Evolutionary conservation across 306 rosid species (phyloP).

Genomic region (Begonia peltatifolia): DNA sequence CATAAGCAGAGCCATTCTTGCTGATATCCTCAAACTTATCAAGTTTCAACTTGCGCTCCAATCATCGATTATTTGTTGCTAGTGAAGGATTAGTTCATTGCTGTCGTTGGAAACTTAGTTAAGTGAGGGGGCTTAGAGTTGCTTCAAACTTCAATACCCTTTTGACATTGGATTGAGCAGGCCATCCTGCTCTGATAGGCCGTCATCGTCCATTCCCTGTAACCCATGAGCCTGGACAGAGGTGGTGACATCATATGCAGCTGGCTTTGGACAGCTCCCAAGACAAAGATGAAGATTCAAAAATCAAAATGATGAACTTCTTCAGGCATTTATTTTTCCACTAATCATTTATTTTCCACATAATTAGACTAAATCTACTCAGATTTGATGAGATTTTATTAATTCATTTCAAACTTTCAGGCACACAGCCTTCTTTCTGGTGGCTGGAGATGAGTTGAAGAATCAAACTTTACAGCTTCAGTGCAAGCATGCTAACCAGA

Average conservation of each 20-base stretch:
- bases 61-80: too few relatives aligned
- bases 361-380: neutral
- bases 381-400: neutral
- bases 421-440: slow-evolving; percentile 83
- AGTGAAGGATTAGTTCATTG: too few relatives aligned
- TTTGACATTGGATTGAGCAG: slow-evolving; percentile 20
- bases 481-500: slow-evolving; percentile 35
- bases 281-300: slow-evolving; percentile 58
- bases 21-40: too few relatives aligned
- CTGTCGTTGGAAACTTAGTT: neutral
- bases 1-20: too few relatives aligned
- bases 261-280: slow-evolving; percentile 50
- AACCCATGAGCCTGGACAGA: slow-evolving; percentile 61
- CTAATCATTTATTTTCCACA: slow-evolving; percentile 7
- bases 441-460: slow-evolving; percentile 64
- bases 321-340: too few relatives aligned
- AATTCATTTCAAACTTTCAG: slow-evolving; percentile 19
- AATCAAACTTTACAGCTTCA: slow-evolving; percentile 29
- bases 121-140: neutral
- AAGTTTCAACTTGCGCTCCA: too few relatives aligned
- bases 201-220: slow-evolving; percentile 75
- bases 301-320: slow-evolving; percentile 48
- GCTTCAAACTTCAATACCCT: neutral
- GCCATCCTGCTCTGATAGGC: slow-evolving; percentile 83
- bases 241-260: slow-evolving; percentile 83